Evolutionary conservation across 352 stramenopile species (phyloP).

Genomic region (Phytopythium helicoides): DNA sequence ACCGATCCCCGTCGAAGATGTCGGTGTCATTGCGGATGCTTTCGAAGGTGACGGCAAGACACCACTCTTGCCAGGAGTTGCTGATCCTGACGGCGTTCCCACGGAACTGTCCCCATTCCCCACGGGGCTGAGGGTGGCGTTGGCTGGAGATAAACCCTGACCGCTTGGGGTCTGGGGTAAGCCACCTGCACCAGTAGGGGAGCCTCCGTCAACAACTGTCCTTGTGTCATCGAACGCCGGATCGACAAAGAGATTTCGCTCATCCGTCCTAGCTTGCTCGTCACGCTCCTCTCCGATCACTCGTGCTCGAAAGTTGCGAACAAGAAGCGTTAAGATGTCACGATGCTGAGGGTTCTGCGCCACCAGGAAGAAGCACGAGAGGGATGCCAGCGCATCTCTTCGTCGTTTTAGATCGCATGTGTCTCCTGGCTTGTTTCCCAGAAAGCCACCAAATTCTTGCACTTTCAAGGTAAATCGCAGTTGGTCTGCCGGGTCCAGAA

Average conservation of each 20-base stretch:
- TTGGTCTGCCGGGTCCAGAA: slow-evolving; percentile 63
- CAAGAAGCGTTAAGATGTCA: slow-evolving; percentile 69
- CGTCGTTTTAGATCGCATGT: slow-evolving; percentile 57
- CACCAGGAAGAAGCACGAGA: slow-evolving; percentile 78
- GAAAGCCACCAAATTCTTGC: slow-evolving; percentile 67
- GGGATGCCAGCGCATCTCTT: slow-evolving; percentile 27
- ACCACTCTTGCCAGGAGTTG: background rate
- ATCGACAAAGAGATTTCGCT: slow-evolving; percentile 71
- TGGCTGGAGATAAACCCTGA: background rate
- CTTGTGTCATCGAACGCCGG: slow-evolving; percentile 35
- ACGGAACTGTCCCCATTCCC: background rate
- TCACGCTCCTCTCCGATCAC: slow-evolving; percentile 46
- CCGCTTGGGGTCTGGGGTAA: background rate
- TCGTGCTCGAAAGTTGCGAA: slow-evolving; percentile 69
- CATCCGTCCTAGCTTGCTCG: slow-evolving; percentile 50
- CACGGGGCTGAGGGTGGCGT: background rate
- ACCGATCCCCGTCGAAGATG: background rate
- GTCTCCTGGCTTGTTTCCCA: slow-evolving; percentile 59
- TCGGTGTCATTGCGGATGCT: background rate
- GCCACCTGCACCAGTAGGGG: slow-evolving; percentile 4
- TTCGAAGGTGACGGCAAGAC: background rate
- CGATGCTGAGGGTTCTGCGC: slow-evolving; percentile 78
- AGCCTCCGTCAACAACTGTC: background rate
- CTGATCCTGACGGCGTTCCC: too few species aligned
- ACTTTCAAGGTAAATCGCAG: slow-evolving; percentile 78